Evolutionary conservation across 805 yeast species (phyloP).

Genomic region (Lipomyces starkeyi): DNA sequence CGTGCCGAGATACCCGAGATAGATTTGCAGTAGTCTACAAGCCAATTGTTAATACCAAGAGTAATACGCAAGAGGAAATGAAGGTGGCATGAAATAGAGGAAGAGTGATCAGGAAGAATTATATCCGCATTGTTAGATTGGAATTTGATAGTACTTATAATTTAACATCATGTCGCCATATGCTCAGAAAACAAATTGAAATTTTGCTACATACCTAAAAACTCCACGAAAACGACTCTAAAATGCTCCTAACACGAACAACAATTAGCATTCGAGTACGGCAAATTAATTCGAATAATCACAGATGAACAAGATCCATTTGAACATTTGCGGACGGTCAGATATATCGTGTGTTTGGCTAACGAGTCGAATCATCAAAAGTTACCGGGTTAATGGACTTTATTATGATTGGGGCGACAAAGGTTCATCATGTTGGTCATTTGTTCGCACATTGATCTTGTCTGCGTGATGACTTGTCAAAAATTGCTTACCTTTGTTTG

Average conservation of each 20-base stretch:
- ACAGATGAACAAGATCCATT: no score
- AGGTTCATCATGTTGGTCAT: slow-evolving; percentile 31
- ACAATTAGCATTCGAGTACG: not conserved
- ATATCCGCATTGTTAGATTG: slow-evolving; percentile 19
- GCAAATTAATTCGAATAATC: no score
- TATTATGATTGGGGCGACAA: slow-evolving; percentile 41
- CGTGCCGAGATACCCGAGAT: not conserved
- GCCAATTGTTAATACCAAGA: not conserved
- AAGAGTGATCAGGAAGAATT: not conserved
- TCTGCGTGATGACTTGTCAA: not conserved
- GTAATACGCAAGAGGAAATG: not conserved
- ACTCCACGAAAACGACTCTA: not conserved
- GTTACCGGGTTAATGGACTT: slow-evolving; percentile 31
- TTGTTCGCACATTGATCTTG: not conserved
- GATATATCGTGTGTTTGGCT: slow-evolving; percentile 37
- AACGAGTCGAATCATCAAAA: slow-evolving; percentile 39
- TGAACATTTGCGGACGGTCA: slow-evolving; percentile 9
- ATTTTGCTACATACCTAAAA: not conserved
- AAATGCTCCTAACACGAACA: not conserved
- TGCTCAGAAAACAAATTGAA: not conserved
- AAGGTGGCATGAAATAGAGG: not conserved
- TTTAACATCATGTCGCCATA: slow-evolving; percentile 13
- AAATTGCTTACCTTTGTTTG: not conserved
- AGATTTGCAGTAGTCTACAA: not conserved
- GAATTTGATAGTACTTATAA: slow-evolving; percentile 32